These are phyloP conservation scores for Moelleriella libera DNA, from an alignment of 2,329 filamentous ascomycete genomes.

Conservation along the genomic window DNA sequence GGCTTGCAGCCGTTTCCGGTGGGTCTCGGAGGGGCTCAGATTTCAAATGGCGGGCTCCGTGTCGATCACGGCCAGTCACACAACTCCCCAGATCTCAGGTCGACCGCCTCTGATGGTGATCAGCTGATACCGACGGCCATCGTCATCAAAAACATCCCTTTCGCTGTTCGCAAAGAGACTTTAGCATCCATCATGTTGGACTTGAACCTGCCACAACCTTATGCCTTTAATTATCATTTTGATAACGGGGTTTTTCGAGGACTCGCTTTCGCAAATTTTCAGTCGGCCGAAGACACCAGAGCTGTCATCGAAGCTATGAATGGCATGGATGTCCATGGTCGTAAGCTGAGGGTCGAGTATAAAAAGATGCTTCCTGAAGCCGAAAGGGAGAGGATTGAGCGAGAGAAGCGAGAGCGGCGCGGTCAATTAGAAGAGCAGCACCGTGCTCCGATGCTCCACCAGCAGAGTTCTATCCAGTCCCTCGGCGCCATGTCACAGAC, in stretches of 20 bases:
- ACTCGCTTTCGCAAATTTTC: conserved; percentile 95
- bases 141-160: conserved; percentile 98
- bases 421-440: conserved; percentile 97
- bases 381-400: conserved; percentile 88
- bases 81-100: conserved; percentile 26
- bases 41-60: conserved; percentile 28
- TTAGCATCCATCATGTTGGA: conserved; percentile 89
- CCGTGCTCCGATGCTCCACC: conserved; percentile 61
- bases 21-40: conserved; percentile 19
- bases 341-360: conserved; percentile 92
- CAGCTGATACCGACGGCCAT: conserved; percentile 97
- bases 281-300: conserved; percentile 84
- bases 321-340: conserved; percentile 85
- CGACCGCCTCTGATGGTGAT: conserved; percentile 43
- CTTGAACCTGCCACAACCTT: conserved; percentile 82
- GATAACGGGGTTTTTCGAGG: conserved; percentile 95
- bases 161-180: conserved; percentile 94
- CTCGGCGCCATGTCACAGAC: conserved; percentile 52
- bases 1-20: conserved; percentile 20
- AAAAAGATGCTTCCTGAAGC: conserved; percentile 98
- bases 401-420: conserved; percentile 89
- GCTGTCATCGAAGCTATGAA: conserved; percentile 90
- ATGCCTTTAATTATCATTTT: conserved; percentile 99
- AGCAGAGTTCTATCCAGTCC: conserved; percentile 76
- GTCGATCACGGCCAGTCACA: conserved; percentile 26